Conservation (phyloP, 306 rosid genomes). For the Vigna radiata region DNA sequence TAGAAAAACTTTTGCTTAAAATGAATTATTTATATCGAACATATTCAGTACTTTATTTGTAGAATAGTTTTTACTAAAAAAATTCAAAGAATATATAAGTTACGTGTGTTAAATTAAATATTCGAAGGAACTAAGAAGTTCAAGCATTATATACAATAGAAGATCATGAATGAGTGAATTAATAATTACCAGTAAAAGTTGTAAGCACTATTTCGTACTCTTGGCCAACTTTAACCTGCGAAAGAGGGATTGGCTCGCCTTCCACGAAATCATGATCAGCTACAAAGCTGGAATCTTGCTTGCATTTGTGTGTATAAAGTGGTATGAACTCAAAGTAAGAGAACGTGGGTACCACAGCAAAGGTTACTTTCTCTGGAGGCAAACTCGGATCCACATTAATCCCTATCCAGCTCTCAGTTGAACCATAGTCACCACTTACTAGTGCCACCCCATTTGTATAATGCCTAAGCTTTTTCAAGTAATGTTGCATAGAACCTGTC, state of each 20-base stretch:
- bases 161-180: not conserved
- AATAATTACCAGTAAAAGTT: conserved; percentile 78
- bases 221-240: conserved; percentile 77
- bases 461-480: conserved; percentile 72
- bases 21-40: not conserved
- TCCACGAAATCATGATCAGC: conserved; percentile 71
- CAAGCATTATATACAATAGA: not conserved
- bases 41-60: too few species aligned
- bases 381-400: conserved; percentile 79
- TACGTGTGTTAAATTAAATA: too few species aligned
- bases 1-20: too few species aligned
- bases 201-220: conserved; percentile 88
- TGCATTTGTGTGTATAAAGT: conserved; percentile 56
- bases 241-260: conserved; percentile 77
- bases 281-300: conserved; percentile 36
- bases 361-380: conserved; percentile 77
- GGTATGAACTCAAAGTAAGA: conserved; percentile 95
- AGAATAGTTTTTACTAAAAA: too few species aligned
- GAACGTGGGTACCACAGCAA: conserved; percentile 84
- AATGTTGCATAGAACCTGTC: conserved; percentile 94
- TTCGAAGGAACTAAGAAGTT: not conserved
- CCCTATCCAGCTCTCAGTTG: conserved; percentile 99
- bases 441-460: conserved; percentile 75
- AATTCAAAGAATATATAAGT: too few species aligned
- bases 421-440: conserved; percentile 90